Evolutionary conservation across 225 moss, liverwort and hornwort species (phyloP), one percentile per base, ranked within the genome.

Genomic region (Lunularia cruciata): DNA sequence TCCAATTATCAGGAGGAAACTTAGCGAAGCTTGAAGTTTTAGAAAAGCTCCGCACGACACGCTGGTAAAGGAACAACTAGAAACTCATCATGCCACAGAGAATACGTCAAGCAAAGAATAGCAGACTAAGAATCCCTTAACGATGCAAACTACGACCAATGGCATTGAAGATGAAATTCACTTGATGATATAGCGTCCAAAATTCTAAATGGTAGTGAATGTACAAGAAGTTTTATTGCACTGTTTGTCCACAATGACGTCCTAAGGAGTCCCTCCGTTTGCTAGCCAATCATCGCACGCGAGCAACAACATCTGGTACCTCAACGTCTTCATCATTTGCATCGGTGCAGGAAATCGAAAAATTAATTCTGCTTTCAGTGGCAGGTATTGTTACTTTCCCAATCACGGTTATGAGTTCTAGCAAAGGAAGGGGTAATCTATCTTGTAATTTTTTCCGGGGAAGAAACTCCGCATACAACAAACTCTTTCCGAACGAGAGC

Each of bases 271-370:
- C 14, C 19, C 25, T 30, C 30, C 47, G 8, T 40, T n/a, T n/a
- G n/a, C 60, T 2, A n/a, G 19, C 16, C 27, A 57, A 65, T 81
- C 86, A 90, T 34, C 92, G 78, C 11, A 95, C 88, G 79, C 86
- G 89, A 0, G 95, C 88, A 47, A 92, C 87, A 57, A 92, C 89
- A 72, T 98, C 96, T 16, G 90, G 90, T 58, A 92, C 92, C 75
- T 92, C 90, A 25, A 90, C 92, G 79, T 93, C 96, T 34, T 90
- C 83, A 71, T 89, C 87, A 72, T 89, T 89, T 1, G 74, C 87
- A 76, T 92, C 90, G 23, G 96, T 98, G 85, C 96, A 98, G 12
- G 92, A 90, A 48, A 98, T 84, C 19, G 92, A 89, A 59, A 98
- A 91, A 5, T 80, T 76, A 18, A 98, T 81, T 25, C 68, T 88